Evolutionary conservation across 129 eudicot genomes (phyloP).

Genomic region (Chrysanthemum makinoi): DNA sequence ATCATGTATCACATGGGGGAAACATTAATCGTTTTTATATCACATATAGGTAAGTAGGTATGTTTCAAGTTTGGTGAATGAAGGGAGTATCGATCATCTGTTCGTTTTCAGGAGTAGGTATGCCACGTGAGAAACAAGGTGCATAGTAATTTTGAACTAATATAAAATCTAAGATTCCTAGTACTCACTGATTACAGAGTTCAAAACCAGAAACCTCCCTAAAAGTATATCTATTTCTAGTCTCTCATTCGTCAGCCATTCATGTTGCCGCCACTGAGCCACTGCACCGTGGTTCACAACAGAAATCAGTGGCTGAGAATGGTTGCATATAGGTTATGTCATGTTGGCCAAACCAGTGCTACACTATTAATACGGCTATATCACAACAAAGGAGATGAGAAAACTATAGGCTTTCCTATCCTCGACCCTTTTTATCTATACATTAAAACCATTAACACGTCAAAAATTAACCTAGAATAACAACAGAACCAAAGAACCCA

Average conservation of each 20-base stretch:
- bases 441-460: conserved; percentile 24
- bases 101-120: conserved; percentile 30
- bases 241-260: not conserved
- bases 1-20: too few species aligned
- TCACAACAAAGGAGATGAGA: conserved; percentile 43
- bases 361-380: conserved; percentile 43
- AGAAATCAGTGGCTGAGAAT: conserved; percentile 38
- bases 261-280: conserved; percentile 3
- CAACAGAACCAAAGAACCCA: not conserved
- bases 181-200: not conserved
- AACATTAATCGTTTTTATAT: too few species aligned
- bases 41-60: too few species aligned
- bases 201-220: conserved; percentile 11
- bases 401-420: conserved; percentile 39
- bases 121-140: conserved; percentile 27
- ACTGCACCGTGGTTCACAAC: conserved; percentile 7
- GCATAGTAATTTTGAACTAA: too few species aligned
- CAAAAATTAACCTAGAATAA: not conserved
- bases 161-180: not conserved
- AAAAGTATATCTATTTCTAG: not conserved
- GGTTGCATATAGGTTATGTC: conserved; percentile 25
- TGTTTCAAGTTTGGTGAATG: too few species aligned
- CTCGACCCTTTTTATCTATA: conserved; percentile 34
- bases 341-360: conserved; percentile 37
- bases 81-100: not conserved